Evolutionary conservation across 2,329 filamentous ascomycete genomes (phyloP), one percentile per base, ranked within the genome.

Genomic region (Paraphoma chrysanthemicola): DNA sequence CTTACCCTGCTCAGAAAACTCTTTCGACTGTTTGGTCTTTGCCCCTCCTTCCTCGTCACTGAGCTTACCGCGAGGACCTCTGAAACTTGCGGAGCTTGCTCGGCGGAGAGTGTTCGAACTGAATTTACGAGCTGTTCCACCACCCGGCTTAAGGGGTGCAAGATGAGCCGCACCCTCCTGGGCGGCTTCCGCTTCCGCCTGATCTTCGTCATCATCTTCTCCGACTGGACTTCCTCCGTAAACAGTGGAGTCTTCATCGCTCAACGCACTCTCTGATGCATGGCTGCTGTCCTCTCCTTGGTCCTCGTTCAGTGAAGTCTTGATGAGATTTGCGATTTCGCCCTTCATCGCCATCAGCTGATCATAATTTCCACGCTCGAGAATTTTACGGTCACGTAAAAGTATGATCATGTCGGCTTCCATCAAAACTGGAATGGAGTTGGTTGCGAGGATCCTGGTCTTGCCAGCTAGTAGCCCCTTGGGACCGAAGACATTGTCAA

Each of bases 291-390:
- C 70, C 54, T 81, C 79, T 44, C 70, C 72, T 48, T 79, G 76
- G 33, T 82, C 80, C 44, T 84, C 81, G 51, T 80, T 84, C 48
- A 88, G 88, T 3, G 90, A 87, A 9, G 91, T 90, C 73, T 88
- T 92, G 73, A 98, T 88, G 33, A 99, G 83, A 50, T 91, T 92
- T 23, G 90, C 86, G 53, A 99, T 90, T 62, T 95, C 88, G 39
- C 94, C 94, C 79, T 95, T 96, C 89, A 96, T 96, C 7, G 93
- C 93, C 78, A 97, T 88, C 33, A 98, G 84, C 74, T 97, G 91
- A 65, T 90, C 88, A 76, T 95, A 98, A 1, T 93, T 97, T 39
- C 95, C 95, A 66, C 89, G 89, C 75, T 99, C 95, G 38, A 90
- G 83, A 51, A 98, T 88, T 58, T 88, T 88, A 49, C 93, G 92